A percentile compares a stretch with the other conserved stretches of the same genome.
Conservation (phyloP, 805 yeast species). For the Debaryomyces prosopidis region DNA sequence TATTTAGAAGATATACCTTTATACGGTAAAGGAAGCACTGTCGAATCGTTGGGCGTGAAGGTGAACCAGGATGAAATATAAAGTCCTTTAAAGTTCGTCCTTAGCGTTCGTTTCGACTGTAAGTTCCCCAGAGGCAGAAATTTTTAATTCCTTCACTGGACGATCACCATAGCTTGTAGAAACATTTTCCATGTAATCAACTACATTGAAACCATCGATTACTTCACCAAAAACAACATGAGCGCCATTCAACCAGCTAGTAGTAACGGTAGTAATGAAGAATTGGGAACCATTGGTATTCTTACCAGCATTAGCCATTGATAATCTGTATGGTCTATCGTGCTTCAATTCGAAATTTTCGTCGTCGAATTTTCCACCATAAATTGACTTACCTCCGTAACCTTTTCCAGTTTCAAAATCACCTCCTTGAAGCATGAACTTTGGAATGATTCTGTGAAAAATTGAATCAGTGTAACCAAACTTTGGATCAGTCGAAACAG, state of each 20-base stretch:
- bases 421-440: slow-evolving; percentile 87
- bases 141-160: slow-evolving; percentile 66
- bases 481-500: slow-evolving; percentile 59
- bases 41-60: slow-evolving; percentile 34
- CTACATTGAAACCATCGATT: slow-evolving; percentile 81
- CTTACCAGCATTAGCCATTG: slow-evolving; percentile 81
- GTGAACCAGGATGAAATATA: slow-evolving; percentile 17
- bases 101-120: slow-evolving; percentile 29
- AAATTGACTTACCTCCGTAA: slow-evolving; percentile 79
- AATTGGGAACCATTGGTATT: slow-evolving; percentile 91
- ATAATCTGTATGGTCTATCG: slow-evolving; percentile 65
- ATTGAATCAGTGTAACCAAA: slow-evolving; percentile 62
- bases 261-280: slow-evolving; percentile 88
- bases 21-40: slow-evolving; percentile 40
- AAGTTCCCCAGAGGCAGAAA: slow-evolving; percentile 72
- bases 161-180: slow-evolving; percentile 65
- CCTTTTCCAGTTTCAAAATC: slow-evolving; percentile 74
- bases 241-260: slow-evolving; percentile 89
- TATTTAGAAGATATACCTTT: slow-evolving; percentile 41
- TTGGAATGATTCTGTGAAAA: slow-evolving; percentile 73
- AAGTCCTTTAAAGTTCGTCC: slow-evolving; percentile 27
- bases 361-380: slow-evolving; percentile 71
- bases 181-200: slow-evolving; percentile 69
- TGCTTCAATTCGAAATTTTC: slow-evolving; percentile 75
- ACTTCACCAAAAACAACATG: slow-evolving; percentile 98